These are phyloP conservation scores for Paulownia fortunei DNA, from an alignment of 257 asterid species.

Conservation along the genomic window DNA sequence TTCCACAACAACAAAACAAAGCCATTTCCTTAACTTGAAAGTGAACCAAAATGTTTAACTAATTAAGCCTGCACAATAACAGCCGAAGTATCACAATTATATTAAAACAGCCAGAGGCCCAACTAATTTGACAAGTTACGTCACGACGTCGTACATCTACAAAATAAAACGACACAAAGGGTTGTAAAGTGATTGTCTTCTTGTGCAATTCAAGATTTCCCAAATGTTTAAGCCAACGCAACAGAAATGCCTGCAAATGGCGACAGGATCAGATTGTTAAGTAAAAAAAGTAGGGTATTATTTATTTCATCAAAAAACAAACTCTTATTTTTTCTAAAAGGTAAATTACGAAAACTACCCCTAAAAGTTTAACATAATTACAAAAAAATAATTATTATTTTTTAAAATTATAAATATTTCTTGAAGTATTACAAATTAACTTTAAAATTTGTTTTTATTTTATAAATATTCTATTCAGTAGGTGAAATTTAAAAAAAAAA, in stretches of 20 bases:
- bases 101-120: not conserved
- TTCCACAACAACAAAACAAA: not conserved
- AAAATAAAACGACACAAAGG: not conserved
- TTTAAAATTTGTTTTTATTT: too few species aligned
- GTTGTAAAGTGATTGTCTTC: constrained; percentile 1
- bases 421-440: too few species aligned
- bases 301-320: too few species aligned
- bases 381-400: too few species aligned
- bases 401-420: too few species aligned
- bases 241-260: constrained; percentile 7
- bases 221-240: constrained; percentile 18
- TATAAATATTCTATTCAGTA: too few species aligned
- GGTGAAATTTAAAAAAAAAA: too few species aligned
- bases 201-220: constrained; percentile 25
- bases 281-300: too few species aligned
- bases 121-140: too few species aligned
- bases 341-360: too few species aligned
- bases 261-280: not conserved
- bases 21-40: constrained; percentile 24
- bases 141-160: not conserved
- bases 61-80: not conserved
- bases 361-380: too few species aligned
- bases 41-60: constrained; percentile 8
- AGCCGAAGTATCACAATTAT: not conserved
- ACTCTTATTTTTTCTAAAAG: too few species aligned